Evolutionary conservation across 2,329 filamentous ascomycete species (phyloP), one percentile per base, ranked within the genome.

Genomic region (Venturia pyrina): DNA sequence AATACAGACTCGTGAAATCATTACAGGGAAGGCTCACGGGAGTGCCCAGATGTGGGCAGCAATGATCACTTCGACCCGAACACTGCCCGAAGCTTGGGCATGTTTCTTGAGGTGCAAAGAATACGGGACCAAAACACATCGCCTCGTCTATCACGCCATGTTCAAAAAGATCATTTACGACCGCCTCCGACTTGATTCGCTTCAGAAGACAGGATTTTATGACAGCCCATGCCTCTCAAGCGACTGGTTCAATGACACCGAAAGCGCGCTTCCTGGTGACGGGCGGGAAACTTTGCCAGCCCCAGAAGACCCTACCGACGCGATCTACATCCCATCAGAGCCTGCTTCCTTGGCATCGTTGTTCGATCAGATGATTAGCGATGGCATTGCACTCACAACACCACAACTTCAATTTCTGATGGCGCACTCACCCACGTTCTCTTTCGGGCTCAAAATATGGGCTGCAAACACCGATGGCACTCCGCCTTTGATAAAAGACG

Each of bases 1-100:
- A 0, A 83, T 88, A 48, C 86, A 88, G 61, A 62, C 37, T 17
- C 62, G 61, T 50, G 50, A 65, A 32, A 66, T 48, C 17, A 46
- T 34, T 34, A 7, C 24, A 32, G 32, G 50, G 10, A 64, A 28
- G 5, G 24, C 59, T 8, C 44, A 53, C n/a, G 63, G 69, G 3
- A 65, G 76, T 19, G 69, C 70, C 1, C 67, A 76, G 13, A 70
- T 83, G 13, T 88, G 86, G 85, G 78, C 79, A 66, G 83, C 82
- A 41, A 80, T 85, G 13, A 82, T 88, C 64, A 77, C 78, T 59
- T 79, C 83, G 28, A 88, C 86, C 13, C 78, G 86, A 44, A 87
- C 85, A 4, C 74, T 83, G 60, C 80, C 84, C 67, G 85, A 88
- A 75, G 85, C 86, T 6, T 88, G 86, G 86, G 85, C 85, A 28